phyloP scores from a whole-genome alignment of 257 asterid species.

The Gardenia jasminoides region DNA sequence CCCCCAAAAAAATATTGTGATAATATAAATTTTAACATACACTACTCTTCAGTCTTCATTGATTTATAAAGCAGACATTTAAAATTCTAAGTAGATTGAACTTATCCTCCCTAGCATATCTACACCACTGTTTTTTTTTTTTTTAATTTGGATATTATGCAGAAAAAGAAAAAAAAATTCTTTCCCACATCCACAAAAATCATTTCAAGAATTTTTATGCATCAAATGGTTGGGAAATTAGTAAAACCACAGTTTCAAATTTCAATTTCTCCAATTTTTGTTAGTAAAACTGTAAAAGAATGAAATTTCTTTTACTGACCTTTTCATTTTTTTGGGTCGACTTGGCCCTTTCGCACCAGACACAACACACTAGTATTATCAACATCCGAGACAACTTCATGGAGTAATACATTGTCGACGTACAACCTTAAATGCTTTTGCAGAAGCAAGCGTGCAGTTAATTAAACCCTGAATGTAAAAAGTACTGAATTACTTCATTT shows the following conservation, averaged over 20 bases:
- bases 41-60: too few relatives aligned
- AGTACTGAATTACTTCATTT: background rate
- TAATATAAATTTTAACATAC: background rate
- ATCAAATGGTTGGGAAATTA: background rate
- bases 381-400: background rate
- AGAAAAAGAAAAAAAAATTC: background rate
- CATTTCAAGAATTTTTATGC: background rate
- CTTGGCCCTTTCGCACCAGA: background rate
- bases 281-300: background rate
- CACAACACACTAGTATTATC: background rate
- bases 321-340: background rate
- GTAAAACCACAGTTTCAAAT: background rate
- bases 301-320: background rate
- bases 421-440: conserved; percentile 1
- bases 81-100: too few relatives aligned
- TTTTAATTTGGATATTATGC: background rate
- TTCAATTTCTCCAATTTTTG: background rate
- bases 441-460: background rate
- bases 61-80: background rate
- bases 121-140: too few relatives aligned
- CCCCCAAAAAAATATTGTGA: too few relatives aligned
- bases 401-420: background rate
- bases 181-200: background rate
- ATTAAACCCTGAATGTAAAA: background rate
- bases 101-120: too few relatives aligned